Evolutionary conservation across 345 rosid genomes (phyloP), one percentile per base, ranked within the genome.

Genomic region (Eucalyptus decipiens): DNA sequence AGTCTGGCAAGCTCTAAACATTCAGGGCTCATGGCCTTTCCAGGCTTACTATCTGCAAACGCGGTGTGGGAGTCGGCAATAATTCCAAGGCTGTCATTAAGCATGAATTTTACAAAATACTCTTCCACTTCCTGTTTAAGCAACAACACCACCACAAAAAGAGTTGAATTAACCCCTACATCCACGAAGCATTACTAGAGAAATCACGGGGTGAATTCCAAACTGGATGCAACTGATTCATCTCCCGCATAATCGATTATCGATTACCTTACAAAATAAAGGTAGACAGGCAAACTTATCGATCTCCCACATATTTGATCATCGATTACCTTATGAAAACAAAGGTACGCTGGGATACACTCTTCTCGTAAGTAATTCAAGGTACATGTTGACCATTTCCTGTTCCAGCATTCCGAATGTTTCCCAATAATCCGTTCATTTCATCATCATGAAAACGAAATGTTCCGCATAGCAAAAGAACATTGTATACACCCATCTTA

Each of bases 41-140:
- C 8, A 30, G 34, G 89, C 86, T 91, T 92, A 89, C 83, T 89
- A 85, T 95, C 96, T 17, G 95, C 95, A 91, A 92, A 91, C 37
- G 87, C 95, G 5, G 92, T 92, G 91, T 95, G 96, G 69, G 96
- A 95, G 85, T 95, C 92, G 16, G 92, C 88, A 89, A 94, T 94
- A 34, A 92, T 92, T 86, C 95, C 96, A 85, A 94, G 88, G 89
- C 96, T 92, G 88, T 95, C 95, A 89, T 95, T 93, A 30, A 93
- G 90, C 3, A 95, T 95, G 91, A 92, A 95, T 88, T 94, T 87
- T 21, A 91, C 91, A 86, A 95, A 95, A 65, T 93, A 94, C 92
- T 92, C 94, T 88, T 91, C 89, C 5, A 95, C 93, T 91, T 95
- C 96, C 95, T 94, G 93, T 52, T 52, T 48, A 86, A 85, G 28